phyloP scores from a whole-genome alignment of 441 rosid genomes.

The Jatropha podagrica region DNA sequence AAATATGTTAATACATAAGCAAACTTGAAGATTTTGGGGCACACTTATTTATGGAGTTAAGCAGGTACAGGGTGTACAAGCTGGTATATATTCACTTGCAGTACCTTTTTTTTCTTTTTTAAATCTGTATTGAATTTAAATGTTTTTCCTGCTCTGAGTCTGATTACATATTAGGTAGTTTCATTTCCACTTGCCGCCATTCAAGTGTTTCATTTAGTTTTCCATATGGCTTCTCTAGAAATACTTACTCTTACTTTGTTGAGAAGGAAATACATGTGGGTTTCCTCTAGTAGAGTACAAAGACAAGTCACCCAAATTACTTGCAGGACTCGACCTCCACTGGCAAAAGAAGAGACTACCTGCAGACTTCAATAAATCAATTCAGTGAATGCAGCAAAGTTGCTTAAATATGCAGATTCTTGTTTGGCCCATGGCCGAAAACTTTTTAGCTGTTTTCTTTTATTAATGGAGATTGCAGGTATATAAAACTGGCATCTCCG shows the following conservation, averaged over 20 bases:
- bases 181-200: neutral
- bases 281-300: conserved; percentile 87
- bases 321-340: conserved; percentile 59
- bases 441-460: conserved; percentile 62
- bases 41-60: neutral
- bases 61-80: neutral
- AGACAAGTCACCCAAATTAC: conserved; percentile 54
- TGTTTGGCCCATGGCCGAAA: conserved; percentile 61
- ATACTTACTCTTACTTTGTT: conserved; percentile 6
- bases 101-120: neutral
- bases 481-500: conserved; percentile 10
- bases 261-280: conserved; percentile 76
- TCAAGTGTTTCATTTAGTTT: neutral
- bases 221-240: neutral
- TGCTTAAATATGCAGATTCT: conserved; percentile 39
- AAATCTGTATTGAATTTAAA: neutral
- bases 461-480: conserved; percentile 87
- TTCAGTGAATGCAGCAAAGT: conserved; percentile 17
- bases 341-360: conserved; percentile 62
- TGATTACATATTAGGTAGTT: neutral
- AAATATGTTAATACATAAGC: neutral
- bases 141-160: neutral
- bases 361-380: conserved; percentile 34
- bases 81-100: neutral
- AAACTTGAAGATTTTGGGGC: neutral